Evolutionary conservation across 768 basidiomycete species (phyloP).

Genomic region (Tricholoma sp.): DNA sequence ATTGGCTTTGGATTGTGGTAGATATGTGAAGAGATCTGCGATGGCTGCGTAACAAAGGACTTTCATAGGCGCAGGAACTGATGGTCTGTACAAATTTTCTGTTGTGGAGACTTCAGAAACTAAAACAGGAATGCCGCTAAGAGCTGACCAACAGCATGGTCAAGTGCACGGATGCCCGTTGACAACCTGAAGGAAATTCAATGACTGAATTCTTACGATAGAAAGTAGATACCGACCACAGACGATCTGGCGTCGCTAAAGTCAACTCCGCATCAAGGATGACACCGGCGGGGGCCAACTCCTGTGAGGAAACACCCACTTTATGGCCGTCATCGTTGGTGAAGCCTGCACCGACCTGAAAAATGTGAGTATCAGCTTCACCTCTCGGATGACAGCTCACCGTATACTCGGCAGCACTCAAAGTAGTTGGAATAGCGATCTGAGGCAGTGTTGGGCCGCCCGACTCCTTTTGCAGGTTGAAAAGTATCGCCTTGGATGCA

Average conservation of each 20-base stretch:
- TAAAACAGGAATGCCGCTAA: neutral
- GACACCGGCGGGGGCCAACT: constrained; percentile 64
- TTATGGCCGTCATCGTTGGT: constrained; percentile 68
- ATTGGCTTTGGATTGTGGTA: constrained; percentile 58
- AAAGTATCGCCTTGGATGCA: constrained; percentile 68
- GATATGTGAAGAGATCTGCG: constrained; percentile 67
- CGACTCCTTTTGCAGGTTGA: constrained; percentile 51
- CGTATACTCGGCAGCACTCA: constrained; percentile 74
- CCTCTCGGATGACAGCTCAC: constrained; percentile 28
- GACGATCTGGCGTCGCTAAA: constrained; percentile 62
- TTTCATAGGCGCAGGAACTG: constrained; percentile 54
- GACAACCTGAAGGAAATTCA: constrained; percentile 49
- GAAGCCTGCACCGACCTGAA: constrained; percentile 61
- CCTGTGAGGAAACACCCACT: constrained; percentile 46
- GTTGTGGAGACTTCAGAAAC: constrained; percentile 4
- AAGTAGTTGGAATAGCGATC: constrained; percentile 78
- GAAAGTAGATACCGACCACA: constrained; percentile 46
- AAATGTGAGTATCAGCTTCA: neutral
- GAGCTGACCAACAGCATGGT: constrained; percentile 67
- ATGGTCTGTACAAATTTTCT: constrained; percentile 63
- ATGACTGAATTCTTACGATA: neutral
- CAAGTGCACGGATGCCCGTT: constrained; percentile 72
- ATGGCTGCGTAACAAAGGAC: constrained; percentile 61
- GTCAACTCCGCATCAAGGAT: constrained; percentile 77
- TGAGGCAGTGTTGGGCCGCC: constrained; percentile 52